A percentile compares a stretch with the other conserved stretches of the same genome.
Conservation (phyloP, 2,329 filamentous ascomycete genomes). For the Leptoxyphium fumago region DNA sequence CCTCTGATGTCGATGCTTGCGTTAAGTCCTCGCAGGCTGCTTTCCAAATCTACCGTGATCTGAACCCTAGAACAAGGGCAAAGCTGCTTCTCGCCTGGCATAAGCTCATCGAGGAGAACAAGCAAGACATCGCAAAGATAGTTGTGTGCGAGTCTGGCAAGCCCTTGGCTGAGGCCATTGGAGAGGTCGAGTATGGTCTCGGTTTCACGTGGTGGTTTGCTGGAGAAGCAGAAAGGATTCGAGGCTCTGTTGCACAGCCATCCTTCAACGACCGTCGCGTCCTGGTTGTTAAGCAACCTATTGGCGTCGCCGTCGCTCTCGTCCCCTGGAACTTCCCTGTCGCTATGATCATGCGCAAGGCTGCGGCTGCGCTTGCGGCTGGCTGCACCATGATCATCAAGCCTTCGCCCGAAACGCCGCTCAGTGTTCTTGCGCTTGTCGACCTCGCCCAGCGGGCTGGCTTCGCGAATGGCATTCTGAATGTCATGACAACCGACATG, state of each 20-base stretch:
- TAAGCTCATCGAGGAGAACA: conserved; percentile 45
- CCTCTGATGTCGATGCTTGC: conserved; percentile 46
- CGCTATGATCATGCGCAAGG: conserved; percentile 50
- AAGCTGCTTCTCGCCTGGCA: conserved; percentile 53
- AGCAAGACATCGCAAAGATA: conserved; percentile 47
- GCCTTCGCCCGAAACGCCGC: conserved; percentile 52
- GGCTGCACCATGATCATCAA: conserved; percentile 63
- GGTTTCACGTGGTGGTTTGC: conserved; percentile 44
- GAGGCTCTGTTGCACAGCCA: conserved; percentile 45
- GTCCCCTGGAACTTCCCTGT: conserved; percentile 63
- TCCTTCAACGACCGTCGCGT: conserved; percentile 48
- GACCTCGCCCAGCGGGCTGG: conserved; percentile 40
- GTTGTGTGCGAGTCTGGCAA: conserved; percentile 46
- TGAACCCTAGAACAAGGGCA: conserved; percentile 47
- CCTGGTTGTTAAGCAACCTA: conserved; percentile 60
- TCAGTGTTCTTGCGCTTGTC: conserved; percentile 40
- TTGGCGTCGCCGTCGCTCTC: conserved; percentile 52
- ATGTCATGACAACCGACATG: conserved; percentile 44
- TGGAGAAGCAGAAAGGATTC: conserved; percentile 46
- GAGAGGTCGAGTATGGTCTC: conserved; percentile 38
- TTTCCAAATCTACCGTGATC: conserved; percentile 45
- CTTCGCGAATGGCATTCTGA: conserved; percentile 45
- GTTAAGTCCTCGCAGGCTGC: conserved; percentile 45
- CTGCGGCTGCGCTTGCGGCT: conserved; percentile 51
- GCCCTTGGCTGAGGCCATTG: conserved; percentile 36